A percentile compares a stretch with the other conserved stretches of the same genome.
Evolutionary conservation across 768 basidiomycete genomes (phyloP).

Genomic region (Leucogyrophana mollusca): DNA sequence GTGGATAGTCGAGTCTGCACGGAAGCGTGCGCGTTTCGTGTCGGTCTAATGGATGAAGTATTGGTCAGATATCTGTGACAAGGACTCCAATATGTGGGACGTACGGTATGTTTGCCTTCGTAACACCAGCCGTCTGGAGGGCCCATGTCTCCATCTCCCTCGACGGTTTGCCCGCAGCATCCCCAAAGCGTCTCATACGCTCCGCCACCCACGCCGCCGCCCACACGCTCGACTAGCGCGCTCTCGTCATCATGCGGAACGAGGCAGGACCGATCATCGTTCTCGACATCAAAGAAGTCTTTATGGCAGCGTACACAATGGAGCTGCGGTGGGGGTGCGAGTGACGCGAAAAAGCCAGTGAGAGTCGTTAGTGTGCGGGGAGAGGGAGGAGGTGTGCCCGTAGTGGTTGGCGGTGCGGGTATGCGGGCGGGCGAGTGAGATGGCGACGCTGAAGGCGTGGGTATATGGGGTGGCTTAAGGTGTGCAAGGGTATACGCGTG

Average conservation of each 20-base stretch:
- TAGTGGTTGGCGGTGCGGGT: too few species aligned
- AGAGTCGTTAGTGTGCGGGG: conserved; percentile 45
- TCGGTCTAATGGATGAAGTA: conserved; percentile 58
- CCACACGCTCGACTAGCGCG: conserved; percentile 65
- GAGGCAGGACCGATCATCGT: conserved; percentile 65
- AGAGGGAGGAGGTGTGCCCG: conserved; percentile 24
- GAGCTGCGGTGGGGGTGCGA: conserved; percentile 63
- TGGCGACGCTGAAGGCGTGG: conserved; percentile 8
- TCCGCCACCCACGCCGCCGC: conserved; percentile 39
- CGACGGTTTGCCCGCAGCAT: conserved; percentile 70
- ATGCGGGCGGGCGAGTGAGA: conserved; percentile 12
- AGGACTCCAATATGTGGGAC: too few species aligned
- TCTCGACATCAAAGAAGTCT: conserved; percentile 68
- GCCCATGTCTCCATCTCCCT: conserved; percentile 78
- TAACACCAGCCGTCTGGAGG: conserved; percentile 89
- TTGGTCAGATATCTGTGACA: too few species aligned
- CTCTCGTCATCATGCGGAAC: conserved; percentile 82
- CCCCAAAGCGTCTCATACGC: conserved; percentile 61
- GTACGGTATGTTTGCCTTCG: conserved; percentile 73
- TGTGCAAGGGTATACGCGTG: conserved; percentile 60
- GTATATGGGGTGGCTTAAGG: conserved; percentile 28
- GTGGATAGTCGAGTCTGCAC: conserved; percentile 63
- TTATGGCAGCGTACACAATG: conserved; percentile 80
- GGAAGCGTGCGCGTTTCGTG: conserved; percentile 72
- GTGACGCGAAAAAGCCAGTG: conserved; percentile 56